phyloP scores from a whole-genome alignment of 2,329 filamentous ascomycete genomes.

The Fusarium sp. region DNA sequence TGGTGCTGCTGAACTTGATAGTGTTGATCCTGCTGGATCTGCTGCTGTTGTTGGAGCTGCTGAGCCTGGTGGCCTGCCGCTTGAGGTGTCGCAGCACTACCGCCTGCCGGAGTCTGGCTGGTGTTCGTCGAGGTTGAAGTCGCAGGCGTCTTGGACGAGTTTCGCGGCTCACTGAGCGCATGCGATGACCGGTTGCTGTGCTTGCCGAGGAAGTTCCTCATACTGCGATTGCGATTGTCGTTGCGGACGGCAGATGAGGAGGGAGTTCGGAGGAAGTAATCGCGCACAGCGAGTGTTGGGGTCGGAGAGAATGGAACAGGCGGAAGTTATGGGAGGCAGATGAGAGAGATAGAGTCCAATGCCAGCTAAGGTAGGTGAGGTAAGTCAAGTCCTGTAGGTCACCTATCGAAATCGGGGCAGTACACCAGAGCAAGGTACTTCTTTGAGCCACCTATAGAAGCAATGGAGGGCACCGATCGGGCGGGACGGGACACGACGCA shows the following conservation, averaged over 20 bases:
- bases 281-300: constrained; percentile 21
- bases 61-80: constrained; percentile 27
- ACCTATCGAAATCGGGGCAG: constrained; percentile 26
- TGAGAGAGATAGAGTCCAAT: constrained; percentile 16
- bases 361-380: not conserved
- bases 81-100: constrained; percentile 33
- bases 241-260: constrained; percentile 16
- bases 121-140: constrained; percentile 20
- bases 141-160: constrained; percentile 42
- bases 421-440: constrained; percentile 2
- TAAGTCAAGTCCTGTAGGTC: constrained; percentile 3
- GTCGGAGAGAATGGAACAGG: constrained; percentile 6
- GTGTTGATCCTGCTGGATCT: constrained; percentile 30
- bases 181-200: constrained; percentile 68
- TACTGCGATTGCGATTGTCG: constrained; percentile 46
- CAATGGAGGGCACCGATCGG: constrained; percentile 3
- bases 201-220: constrained; percentile 65
- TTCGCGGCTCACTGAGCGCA: constrained; percentile 59
- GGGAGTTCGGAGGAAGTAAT: not conserved
- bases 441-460: not conserved
- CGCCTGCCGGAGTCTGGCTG: constrained; percentile 32
- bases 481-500: constrained; percentile 12
- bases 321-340: constrained; percentile 21
- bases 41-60: constrained; percentile 5
- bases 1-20: constrained; percentile 33